Evolutionary conservation across 106 monocot genomes (phyloP).

Genomic region (Amphibolis antarctica): DNA sequence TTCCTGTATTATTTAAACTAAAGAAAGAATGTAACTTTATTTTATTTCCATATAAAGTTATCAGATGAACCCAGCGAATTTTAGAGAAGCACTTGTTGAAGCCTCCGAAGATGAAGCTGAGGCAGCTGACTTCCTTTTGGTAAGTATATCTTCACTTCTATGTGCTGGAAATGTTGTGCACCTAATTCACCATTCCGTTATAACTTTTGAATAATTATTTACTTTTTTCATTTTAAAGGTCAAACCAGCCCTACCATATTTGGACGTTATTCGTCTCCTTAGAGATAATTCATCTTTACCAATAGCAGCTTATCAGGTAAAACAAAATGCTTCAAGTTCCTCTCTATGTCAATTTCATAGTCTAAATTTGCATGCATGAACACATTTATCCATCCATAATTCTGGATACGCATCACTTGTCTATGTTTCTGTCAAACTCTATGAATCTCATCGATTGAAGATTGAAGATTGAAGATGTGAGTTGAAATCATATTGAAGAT

Average conservation of each 20-base stretch:
- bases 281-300: slow-evolving; percentile 76
- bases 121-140: slow-evolving; percentile 92
- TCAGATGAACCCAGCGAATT: slow-evolving; percentile 99
- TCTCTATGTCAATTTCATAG: neutral
- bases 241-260: slow-evolving; percentile 81
- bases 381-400: neutral
- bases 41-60: slow-evolving; percentile 34
- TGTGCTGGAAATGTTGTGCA: neutral
- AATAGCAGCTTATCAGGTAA: slow-evolving; percentile 91
- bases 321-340: neutral
- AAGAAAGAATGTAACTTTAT: neutral
- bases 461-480: no score
- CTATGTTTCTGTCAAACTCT: no score
- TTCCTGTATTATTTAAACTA: neutral
- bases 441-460: no score
- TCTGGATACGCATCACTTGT: no score
- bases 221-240: slow-evolving; percentile 30
- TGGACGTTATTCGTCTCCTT: slow-evolving; percentile 82
- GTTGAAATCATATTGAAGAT: no score
- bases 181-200: neutral
- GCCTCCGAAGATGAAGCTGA: slow-evolving; percentile 62
- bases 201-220: neutral
- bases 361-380: neutral
- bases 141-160: slow-evolving; percentile 11
- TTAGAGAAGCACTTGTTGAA: slow-evolving; percentile 87